Evolutionary conservation across 2,329 filamentous ascomycete genomes (phyloP).

Genomic region (Pseudogymnoascus sp.): DNA sequence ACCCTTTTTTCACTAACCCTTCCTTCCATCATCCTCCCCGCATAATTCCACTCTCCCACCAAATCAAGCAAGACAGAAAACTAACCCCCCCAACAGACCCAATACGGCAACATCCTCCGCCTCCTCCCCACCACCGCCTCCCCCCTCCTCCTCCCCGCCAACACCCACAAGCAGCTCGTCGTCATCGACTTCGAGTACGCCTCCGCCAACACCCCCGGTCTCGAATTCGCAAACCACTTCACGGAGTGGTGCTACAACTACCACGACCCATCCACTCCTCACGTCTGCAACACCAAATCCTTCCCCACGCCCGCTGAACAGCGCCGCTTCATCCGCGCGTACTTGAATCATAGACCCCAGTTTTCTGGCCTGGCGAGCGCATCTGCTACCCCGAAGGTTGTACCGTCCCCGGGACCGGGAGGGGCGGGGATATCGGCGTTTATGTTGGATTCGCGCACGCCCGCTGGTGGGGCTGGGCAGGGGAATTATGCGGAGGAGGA

Average conservation of each 20-base stretch:
- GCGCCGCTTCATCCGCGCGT: conserved; percentile 73
- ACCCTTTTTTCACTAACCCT: conserved; percentile 9
- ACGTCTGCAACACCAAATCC: conserved; percentile 55
- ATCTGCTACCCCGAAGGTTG: conserved; percentile 25
- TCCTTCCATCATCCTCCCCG: not conserved
- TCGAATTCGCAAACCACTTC: conserved; percentile 97
- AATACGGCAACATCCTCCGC: conserved; percentile 96
- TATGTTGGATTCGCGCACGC: conserved; percentile 69
- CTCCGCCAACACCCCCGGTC: conserved; percentile 73
- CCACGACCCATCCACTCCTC: conserved; percentile 59
- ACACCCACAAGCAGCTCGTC: conserved; percentile 90
- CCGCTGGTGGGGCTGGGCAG: conserved; percentile 32
- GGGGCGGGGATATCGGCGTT: conserved; percentile 38
- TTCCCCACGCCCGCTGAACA: conserved; percentile 82
- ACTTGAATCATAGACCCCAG: conserved; percentile 71
- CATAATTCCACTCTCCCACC: too few species aligned
- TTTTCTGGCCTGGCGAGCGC: conserved; percentile 43
- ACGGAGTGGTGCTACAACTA: conserved; percentile 99
- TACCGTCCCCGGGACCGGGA: conserved; percentile 13
- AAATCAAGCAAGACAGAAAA: too few species aligned
- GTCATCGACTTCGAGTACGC: conserved; percentile 99
- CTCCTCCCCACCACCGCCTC: conserved; percentile 60
- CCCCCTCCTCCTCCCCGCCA: conserved; percentile 77
- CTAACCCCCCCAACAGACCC: conserved; percentile 53
- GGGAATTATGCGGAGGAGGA: conserved; percentile 44